Evolutionary conservation across 495 filamentous ascomycete species (phyloP), one percentile per base, ranked within the genome.

Genomic region (Aspergillus egyptiacus): DNA sequence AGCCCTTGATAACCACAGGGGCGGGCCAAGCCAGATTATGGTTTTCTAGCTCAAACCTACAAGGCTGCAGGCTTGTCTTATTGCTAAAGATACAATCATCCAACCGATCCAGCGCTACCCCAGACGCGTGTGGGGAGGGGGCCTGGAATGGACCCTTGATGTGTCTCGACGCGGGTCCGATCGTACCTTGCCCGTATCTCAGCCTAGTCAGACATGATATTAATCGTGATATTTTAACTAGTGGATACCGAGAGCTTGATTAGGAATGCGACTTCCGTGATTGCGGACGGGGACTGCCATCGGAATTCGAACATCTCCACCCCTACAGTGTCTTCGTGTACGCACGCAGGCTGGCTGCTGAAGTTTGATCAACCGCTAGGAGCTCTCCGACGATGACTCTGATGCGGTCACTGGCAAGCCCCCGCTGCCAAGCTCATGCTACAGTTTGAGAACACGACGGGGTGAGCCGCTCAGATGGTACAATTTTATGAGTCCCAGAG

Each of bases 21-120:
- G 11, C 14, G 18, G 28, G 20, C 8, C 36, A 44, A 10, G 23
- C 27, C 2, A 36, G 22, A 11, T 18, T 20, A 44, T 22, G 25
- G n/a, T n/a, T n/a, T n/a, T n/a, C 15, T 80, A 76, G 41, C 27
- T 31, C 9, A n/a, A 33, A 44, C 80, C 67, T 70, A 84, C 77
- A 90, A 91, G n/a, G n/a, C n/a, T n/a, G n/a, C n/a, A n/a, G n/a
- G n/a, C n/a, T n/a, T n/a, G n/a, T n/a, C n/a, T 77, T 88, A 89
- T 60, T 72, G 54, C 46, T 69, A 69, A 70, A 70, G 50, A 67
- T 66, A 44, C 61, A 58, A 40, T 57, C 53, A 70, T 64, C 19
- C 63, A 73, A 62, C 6, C 67, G 60, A 35, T 57, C 57, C 28
- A 64, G 17, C n/a, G n/a, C n/a, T 10, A 67, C 37, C 36, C 66